Conservation (phyloP, 1,284 basidiomycete genomes). For the Limonomyces culmigenus region DNA sequence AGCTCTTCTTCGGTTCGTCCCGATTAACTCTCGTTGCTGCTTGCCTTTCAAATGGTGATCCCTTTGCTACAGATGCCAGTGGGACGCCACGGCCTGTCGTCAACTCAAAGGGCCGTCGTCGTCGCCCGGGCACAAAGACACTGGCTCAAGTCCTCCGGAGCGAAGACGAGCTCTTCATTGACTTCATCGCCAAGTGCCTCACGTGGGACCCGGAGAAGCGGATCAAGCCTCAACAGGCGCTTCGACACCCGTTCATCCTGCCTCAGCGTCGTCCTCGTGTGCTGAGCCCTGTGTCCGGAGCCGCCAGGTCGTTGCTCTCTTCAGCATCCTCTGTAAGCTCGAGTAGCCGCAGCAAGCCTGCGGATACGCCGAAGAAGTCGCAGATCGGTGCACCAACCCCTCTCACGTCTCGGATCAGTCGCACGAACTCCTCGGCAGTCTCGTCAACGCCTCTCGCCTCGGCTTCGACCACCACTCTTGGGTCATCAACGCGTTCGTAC, state of each 20-base stretch:
- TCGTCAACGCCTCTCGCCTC: conserved; percentile 42
- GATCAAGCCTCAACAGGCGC: conserved; percentile 84
- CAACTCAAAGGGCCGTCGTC: conserved; percentile 89
- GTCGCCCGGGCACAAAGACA: conserved; percentile 83
- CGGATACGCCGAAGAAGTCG: conserved; percentile 73
- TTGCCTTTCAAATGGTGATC: conserved; percentile 4
- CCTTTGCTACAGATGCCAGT: conserved; percentile 74
- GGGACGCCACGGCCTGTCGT: conserved; percentile 86
- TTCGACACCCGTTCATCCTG: conserved; percentile 82
- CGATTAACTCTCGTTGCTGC: background rate
- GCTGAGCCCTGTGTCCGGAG: conserved; percentile 23
- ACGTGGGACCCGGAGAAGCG: conserved; percentile 96
- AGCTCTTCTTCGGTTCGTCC: conserved; percentile 79
- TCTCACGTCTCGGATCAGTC: conserved; percentile 52
- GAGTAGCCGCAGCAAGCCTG: conserved; percentile 33
- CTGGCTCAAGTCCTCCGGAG: conserved; percentile 79
- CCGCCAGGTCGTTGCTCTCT: conserved; percentile 31
- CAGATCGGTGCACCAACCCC: conserved; percentile 75
- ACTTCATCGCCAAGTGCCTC: conserved; percentile 91
- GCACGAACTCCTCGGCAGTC: conserved; percentile 32
- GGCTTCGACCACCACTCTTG: conserved; percentile 15
- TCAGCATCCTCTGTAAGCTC: conserved; percentile 28
- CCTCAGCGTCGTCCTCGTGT: conserved; percentile 40
- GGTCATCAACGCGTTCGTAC: conserved; percentile 21
- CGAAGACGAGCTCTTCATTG: conserved; percentile 78